A percentile compares a stretch with the other conserved stretches of the same genome.
phyloP scores from a whole-genome alignment of 306 rosid genomes.

The Rosa lucieae region DNA sequence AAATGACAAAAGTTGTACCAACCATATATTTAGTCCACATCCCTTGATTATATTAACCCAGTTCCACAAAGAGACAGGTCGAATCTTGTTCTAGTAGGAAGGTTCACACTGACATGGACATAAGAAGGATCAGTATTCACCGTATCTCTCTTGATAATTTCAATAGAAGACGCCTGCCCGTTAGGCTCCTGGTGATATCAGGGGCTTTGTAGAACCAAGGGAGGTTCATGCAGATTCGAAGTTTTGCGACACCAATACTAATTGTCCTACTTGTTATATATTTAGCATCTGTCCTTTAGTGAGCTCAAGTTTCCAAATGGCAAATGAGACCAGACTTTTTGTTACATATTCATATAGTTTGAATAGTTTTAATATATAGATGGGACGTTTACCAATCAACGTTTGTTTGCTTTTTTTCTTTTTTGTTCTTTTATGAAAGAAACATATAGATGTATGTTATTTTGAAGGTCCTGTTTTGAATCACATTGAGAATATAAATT shows the following conservation, averaged over 20 bases:
- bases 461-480: no score
- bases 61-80: background rate
- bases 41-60: background rate
- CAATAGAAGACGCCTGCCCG: constrained; percentile 4
- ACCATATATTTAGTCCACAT: background rate
- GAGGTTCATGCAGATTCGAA: constrained; percentile 5
- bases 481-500: no score
- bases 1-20: background rate
- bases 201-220: constrained; percentile 28
- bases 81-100: constrained; percentile 8
- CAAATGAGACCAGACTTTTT: background rate
- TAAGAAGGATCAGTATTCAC: background rate
- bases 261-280: background rate
- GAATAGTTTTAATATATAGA: background rate
- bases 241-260: background rate
- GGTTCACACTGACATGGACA: constrained; percentile 15
- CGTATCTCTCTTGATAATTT: background rate
- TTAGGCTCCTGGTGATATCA: background rate
- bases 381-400: background rate
- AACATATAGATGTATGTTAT: background rate
- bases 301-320: background rate
- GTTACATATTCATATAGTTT: background rate
- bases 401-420: background rate
- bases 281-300: background rate
- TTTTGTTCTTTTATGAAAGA: no score